Conservation (phyloP, 129 eudicot genomes). For the Apium graveolens region DNA sequence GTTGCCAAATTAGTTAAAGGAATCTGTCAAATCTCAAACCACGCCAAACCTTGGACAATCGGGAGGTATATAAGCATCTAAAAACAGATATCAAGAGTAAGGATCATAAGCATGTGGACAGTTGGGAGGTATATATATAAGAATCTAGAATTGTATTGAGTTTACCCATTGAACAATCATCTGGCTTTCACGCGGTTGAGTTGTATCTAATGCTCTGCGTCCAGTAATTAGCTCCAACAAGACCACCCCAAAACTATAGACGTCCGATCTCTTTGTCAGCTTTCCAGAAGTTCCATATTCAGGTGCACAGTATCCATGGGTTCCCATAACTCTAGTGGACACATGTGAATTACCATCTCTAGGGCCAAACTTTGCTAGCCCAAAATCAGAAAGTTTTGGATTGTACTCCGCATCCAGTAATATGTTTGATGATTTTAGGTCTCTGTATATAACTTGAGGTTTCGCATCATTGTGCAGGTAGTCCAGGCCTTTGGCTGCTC, state of each 20-base stretch:
- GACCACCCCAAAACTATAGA: constrained; percentile 43
- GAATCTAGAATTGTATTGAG: not conserved
- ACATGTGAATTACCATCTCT: constrained; percentile 27
- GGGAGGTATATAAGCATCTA: not conserved
- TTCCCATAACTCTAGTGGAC: constrained; percentile 42
- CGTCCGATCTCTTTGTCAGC: constrained; percentile 28
- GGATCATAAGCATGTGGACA: not conserved
- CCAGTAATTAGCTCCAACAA: constrained; percentile 44
- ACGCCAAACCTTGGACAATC: not conserved
- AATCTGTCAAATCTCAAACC: not conserved
- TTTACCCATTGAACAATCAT: constrained; percentile 32
- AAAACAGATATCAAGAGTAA: not conserved
- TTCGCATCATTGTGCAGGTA: constrained; percentile 32
- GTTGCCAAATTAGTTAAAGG: no score
- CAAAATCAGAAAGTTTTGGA: constrained; percentile 49
- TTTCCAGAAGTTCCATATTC: constrained; percentile 32
- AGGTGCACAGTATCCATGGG: constrained; percentile 43
- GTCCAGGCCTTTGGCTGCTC: constrained; percentile 40
- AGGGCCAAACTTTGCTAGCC: constrained; percentile 38
- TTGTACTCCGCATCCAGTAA: constrained; percentile 28
- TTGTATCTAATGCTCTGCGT: constrained; percentile 17
- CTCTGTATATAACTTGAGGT: constrained; percentile 36
- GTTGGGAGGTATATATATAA: not conserved
- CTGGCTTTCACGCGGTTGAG: constrained; percentile 7
- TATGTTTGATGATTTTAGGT: constrained; percentile 35